Evolutionary conservation across 371 early-diverging fungal genomes (phyloP).

Genomic region (Batkoa obscura): DNA sequence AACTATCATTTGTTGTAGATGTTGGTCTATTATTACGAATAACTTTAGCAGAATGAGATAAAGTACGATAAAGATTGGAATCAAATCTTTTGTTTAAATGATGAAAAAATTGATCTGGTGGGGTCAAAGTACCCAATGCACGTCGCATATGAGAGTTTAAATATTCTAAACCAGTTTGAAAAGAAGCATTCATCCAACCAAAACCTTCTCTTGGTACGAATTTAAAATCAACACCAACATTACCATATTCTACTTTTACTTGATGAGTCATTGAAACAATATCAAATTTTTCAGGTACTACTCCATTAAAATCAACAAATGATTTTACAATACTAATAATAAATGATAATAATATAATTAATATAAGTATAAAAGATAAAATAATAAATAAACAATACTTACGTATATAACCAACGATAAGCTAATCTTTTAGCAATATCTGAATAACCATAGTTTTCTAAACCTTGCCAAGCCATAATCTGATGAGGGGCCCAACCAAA

Average conservation of each 20-base stretch:
- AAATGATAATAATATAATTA: no score
- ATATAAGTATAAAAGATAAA: no score
- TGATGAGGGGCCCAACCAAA: constrained; percentile 98
- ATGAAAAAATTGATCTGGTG: constrained; percentile 44
- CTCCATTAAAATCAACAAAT: constrained; percentile 93
- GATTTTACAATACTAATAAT: constrained; percentile 52
- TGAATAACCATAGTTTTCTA: constrained; percentile 62
- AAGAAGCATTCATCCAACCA: constrained; percentile 95
- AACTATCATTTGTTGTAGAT: no score
- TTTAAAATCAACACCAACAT: constrained; percentile 86
- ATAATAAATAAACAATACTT: no score
- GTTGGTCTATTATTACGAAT: neutral
- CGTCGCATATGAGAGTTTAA: constrained; percentile 51
- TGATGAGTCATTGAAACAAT: constrained; percentile 78
- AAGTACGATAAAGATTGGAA: neutral
- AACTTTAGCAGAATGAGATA: neutral
- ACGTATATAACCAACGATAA: constrained; percentile 82
- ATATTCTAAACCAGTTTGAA: constrained; percentile 63
- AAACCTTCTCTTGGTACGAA: constrained; percentile 90
- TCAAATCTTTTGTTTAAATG: neutral
- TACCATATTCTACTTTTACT: constrained; percentile 88
- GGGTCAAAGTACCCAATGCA: constrained; percentile 60
- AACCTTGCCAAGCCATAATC: constrained; percentile 85
- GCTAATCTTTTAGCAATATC: constrained; percentile 61
- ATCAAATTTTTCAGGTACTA: constrained; percentile 94